phyloP scores from a whole-genome alignment of 768 basidiomycete species.

The Galerina marginata region DNA sequence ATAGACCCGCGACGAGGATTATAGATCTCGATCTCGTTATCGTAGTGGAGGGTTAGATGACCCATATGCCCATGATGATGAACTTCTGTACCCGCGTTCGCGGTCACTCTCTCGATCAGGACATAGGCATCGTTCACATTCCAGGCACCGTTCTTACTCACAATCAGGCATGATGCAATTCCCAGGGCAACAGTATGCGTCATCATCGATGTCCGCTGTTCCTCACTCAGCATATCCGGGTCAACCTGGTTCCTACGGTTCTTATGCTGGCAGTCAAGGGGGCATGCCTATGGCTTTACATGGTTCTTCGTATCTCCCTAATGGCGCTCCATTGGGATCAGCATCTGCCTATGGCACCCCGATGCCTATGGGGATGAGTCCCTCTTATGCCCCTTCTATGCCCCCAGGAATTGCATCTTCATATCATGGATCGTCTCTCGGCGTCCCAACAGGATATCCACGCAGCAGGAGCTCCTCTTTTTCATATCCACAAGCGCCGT shows the following conservation, averaged over 20 bases:
- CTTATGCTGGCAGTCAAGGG: slow-evolving; percentile 25
- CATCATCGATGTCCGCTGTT: slow-evolving; percentile 18
- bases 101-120: slow-evolving; percentile 40
- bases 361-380: slow-evolving; percentile 23
- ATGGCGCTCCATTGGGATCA: slow-evolving; percentile 16
- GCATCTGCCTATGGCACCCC: slow-evolving; percentile 27
- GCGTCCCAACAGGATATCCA: slow-evolving; percentile 28
- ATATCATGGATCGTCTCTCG: slow-evolving; percentile 30
- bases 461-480: slow-evolving; percentile 40
- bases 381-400: slow-evolving; percentile 22
- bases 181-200: slow-evolving; percentile 25
- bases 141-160: slow-evolving; percentile 39
- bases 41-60: slow-evolving; percentile 37
- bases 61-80: slow-evolving; percentile 46
- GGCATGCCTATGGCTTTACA: slow-evolving; percentile 25
- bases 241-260: slow-evolving; percentile 25
- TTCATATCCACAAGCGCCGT: slow-evolving; percentile 37
- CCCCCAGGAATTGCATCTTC: slow-evolving; percentile 30
- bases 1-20: slow-evolving; percentile 44
- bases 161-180: slow-evolving; percentile 28
- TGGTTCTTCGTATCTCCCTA: slow-evolving; percentile 29
- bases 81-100: slow-evolving; percentile 29
- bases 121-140: slow-evolving; percentile 29
- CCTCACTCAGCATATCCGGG: slow-evolving; percentile 29
- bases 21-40: slow-evolving; percentile 39